Base-by-base conservation (phyloP, 2,329 filamentous ascomycete species). In the Stylonectria norvegica region DNA sequence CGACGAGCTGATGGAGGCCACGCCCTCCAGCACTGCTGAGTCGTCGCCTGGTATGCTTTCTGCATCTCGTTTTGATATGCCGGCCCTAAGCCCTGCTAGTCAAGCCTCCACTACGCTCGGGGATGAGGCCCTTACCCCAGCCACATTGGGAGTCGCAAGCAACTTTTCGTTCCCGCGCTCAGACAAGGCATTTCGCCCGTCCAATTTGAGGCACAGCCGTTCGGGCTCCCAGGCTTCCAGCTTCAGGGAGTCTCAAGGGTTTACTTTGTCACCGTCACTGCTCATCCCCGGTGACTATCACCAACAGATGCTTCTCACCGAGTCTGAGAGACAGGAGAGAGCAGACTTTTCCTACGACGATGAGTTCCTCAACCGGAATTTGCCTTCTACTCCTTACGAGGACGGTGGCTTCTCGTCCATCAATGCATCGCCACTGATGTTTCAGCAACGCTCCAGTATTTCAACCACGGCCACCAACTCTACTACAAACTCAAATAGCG, bases 271-370 rank as follows among this genome's bases (percentile, higher is more conserved):
- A 6, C 79, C 80, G 0, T 76, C 76, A 4, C 66, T 83, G n/a
- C 67, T 83, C 35, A 79, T 83, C 38, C 79, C 80, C 10, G 62
- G 67, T 33, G 79, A 84, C 36, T 80, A 74, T 49, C 71, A 76
- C 37, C 69, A 74, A 45, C 70, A 79, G 50, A 74, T 80, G 67
- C 57, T 73, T 28, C 44, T 60, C 16, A 47, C 48, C 2, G 57
- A 63, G 29, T 42, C 48, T 6, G 58, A 62, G 34, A 55, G 47
- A 18, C 49, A 55, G 9, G 49, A 38, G 4, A n/a, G n/a, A n/a
- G n/a, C n/a, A n/a, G n/a, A n/a, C n/a, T 59, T 49, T 34, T 55
- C 62, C 10, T 63, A 64, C 27, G 69, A 70, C 38, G 59, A 61
- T 4, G 52, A 64, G 9, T 31, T 55, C 17, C 40, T 47, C 11